Conservation (phyloP, 345 rosid species). For the Eucalyptus leucophloia region DNA sequence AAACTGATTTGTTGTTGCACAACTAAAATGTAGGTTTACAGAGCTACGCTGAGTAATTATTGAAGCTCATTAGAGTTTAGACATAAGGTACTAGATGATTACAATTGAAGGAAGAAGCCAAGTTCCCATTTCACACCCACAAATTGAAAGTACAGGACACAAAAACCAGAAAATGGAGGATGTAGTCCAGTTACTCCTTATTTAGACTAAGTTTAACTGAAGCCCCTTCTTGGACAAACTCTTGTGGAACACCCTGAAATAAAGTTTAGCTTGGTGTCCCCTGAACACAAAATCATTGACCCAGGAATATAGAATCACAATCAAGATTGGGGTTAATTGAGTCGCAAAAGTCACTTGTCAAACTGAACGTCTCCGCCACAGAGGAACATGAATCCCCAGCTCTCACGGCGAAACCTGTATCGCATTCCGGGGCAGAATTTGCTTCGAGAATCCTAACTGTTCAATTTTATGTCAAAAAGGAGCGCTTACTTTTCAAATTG, state of each 20-base stretch:
- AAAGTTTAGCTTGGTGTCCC: neutral
- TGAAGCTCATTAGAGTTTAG: neutral
- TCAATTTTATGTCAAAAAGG: neutral
- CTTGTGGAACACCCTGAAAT: neutral
- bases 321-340: neutral
- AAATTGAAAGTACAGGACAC: fast-evolving
- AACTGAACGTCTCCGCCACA: neutral
- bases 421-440: neutral
- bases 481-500: neutral
- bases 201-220: neutral
- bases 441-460: neutral
- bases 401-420: neutral
- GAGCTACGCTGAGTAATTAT: neutral
- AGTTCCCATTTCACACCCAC: neutral
- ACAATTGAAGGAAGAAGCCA: neutral
- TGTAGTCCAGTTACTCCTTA: neutral
- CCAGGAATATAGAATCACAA: neutral
- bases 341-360: neutral
- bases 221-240: neutral
- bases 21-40: neutral
- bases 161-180: neutral
- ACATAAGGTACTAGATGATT: neutral
- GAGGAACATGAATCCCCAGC: neutral
- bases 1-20: no score
- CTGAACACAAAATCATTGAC: neutral